Evolutionary conservation across 108 stramenopile genomes (phyloP).

Genomic region (Cylindrotheca fusiformis): DNA sequence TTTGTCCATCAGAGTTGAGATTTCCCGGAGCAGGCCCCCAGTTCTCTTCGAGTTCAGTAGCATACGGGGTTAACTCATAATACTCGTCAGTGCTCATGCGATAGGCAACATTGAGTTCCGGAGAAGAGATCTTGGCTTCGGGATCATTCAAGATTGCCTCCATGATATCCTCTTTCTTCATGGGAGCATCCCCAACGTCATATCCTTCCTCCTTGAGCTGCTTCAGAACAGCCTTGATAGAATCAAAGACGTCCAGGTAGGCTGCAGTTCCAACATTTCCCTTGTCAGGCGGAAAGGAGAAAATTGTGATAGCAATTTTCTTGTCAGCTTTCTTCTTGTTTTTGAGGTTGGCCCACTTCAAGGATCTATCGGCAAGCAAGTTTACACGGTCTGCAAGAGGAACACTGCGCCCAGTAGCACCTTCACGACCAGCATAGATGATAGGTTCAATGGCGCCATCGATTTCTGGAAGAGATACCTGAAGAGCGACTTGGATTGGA

Average conservation of each 20-base stretch:
- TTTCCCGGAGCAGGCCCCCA: conserved; percentile 97
- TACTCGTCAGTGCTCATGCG: conserved; percentile 96
- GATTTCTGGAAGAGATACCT: conserved; percentile 96
- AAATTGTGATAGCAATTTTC: conserved; percentile 97
- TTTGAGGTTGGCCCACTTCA: conserved; percentile 88
- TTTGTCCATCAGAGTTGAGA: conserved; percentile 95
- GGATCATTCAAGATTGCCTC: conserved; percentile 89
- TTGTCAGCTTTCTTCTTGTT: conserved; percentile 88
- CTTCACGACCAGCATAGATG: conserved; percentile 95
- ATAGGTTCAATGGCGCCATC: conserved; percentile 98
- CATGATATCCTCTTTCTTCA: conserved; percentile 83
- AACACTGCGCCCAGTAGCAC: conserved; percentile 92
- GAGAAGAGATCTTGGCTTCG: conserved; percentile 92
- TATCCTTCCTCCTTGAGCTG: conserved; percentile 90
- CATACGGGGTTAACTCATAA: conserved; percentile 92
- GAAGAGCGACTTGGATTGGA: conserved; percentile 95
- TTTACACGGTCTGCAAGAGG: conserved; percentile 95
- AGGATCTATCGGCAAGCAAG: conserved; percentile 87
- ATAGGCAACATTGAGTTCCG: conserved; percentile 94
- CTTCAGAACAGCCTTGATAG: conserved; percentile 89
- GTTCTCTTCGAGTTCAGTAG: conserved; percentile 93
- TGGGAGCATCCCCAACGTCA: conserved; percentile 86
- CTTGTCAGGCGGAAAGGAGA: conserved; percentile 98
- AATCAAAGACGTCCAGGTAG: conserved; percentile 97
- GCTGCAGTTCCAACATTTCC: conserved; percentile 97